A percentile compares a stretch with the other conserved stretches of the same genome.
These are phyloP conservation scores for Quercus ilex DNA, from an alignment of 306 rosid genomes.

Conservation along the genomic window DNA sequence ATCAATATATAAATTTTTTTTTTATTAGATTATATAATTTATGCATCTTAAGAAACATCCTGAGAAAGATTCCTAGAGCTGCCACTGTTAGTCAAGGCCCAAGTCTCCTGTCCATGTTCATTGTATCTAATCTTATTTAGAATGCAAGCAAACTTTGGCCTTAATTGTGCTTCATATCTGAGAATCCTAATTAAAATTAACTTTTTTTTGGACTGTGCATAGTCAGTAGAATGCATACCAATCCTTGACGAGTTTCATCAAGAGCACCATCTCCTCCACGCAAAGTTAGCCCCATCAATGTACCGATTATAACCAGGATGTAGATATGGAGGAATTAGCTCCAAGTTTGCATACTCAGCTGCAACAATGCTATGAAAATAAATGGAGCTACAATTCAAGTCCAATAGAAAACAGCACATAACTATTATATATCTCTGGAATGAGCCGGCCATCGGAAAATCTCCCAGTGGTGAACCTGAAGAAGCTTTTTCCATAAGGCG, in stretches of 20 bases:
- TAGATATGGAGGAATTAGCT: background rate
- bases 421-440: slow-evolving; percentile 29
- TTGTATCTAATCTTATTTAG: too few relatives aligned
- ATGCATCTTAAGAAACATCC: too few relatives aligned
- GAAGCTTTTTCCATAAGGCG: background rate
- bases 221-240: background rate
- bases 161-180: too few relatives aligned
- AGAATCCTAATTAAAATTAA: too few relatives aligned
- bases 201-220: too few relatives aligned
- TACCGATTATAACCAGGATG: slow-evolving; percentile 5
- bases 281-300: slow-evolving; percentile 33
- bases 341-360: background rate
- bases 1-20: too few relatives aligned
- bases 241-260: background rate
- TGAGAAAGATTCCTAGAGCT: too few relatives aligned
- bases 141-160: too few relatives aligned
- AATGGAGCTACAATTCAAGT: background rate
- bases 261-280: slow-evolving; percentile 27
- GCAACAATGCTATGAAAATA: background rate
- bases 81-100: too few relatives aligned
- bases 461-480: background rate
- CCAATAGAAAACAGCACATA: background rate
- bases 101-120: too few relatives aligned
- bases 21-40: too few relatives aligned
- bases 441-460: background rate